A percentile compares a stretch with the other conserved stretches of the same genome.
Conservation (phyloP, 2,329 filamentous ascomycete genomes). For the Colletotrichum australisinense region DNA sequence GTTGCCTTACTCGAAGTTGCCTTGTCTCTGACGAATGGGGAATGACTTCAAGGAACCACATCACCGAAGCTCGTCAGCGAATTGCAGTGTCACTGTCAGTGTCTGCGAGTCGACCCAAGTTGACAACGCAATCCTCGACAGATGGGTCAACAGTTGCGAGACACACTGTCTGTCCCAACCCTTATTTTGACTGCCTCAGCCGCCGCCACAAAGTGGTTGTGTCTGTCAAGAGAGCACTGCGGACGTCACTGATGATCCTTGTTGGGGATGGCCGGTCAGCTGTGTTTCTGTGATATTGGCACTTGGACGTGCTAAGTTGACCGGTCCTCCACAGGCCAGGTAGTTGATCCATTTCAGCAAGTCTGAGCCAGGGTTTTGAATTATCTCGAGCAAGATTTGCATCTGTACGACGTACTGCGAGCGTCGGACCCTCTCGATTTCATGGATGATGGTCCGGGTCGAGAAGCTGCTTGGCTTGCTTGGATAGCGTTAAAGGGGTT, state of each 20-base stretch:
- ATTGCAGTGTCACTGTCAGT: not conserved
- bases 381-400: too few relatives aligned
- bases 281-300: not conserved
- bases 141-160: not conserved
- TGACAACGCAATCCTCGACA: not conserved
- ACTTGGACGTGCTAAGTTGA: not conserved
- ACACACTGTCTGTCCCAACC: not conserved
- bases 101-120: conserved; percentile 5
- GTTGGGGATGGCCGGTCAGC: conserved; percentile 1
- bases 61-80: not conserved
- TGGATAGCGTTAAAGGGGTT: not conserved
- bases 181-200: not conserved
- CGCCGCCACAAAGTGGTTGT: not conserved
- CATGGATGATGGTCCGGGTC: not conserved
- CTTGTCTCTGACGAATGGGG: conserved; percentile 17
- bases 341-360: not conserved
- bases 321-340: not conserved
- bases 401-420: not conserved
- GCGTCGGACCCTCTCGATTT: not conserved
- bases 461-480: not conserved
- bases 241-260: not conserved
- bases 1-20: conserved; percentile 20
- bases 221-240: not conserved
- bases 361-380: not conserved
- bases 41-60: not conserved